Evolutionary conservation across 805 yeast species (phyloP), one percentile per base, ranked within the genome.

Genomic region (Zygotorulaspora danielsina): DNA sequence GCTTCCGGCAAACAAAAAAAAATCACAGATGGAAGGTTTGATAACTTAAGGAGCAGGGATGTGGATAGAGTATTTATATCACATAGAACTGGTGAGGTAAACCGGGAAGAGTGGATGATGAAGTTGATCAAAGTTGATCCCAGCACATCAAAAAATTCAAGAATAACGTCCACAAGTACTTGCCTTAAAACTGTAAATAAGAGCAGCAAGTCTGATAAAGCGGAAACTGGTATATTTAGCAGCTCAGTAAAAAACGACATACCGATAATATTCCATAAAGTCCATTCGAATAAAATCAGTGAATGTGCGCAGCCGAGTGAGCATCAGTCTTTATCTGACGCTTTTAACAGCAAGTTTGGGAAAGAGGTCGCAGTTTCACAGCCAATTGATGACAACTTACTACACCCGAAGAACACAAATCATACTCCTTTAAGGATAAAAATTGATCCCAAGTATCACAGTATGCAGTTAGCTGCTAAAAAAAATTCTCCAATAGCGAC

Each of bases 71-170:
- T n/a, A n/a, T n/a, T n/a, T n/a, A n/a, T n/a, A n/a, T n/a, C n/a
- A n/a, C n/a, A n/a, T n/a, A n/a, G n/a, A n/a, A n/a, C n/a, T n/a
- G n/a, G n/a, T n/a, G n/a, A n/a, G n/a, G n/a, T n/a, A n/a, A n/a
- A n/a, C n/a, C n/a, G n/a, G n/a, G n/a, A n/a, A n/a, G n/a, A n/a
- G n/a, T n/a, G n/a, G 18, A 25, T 24, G 29, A 41, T 48, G 37
- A 48, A 34, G 17, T 32, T 46, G 6, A 34, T 48, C 12, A 32
- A 41, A 30, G 49, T 43, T 13, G 50, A 48, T 37, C 52, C 52
- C 3, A 34, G 43, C 17, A 33, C 40, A 11, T 29, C 45, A 5
- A 33, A 19, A 15, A 42, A 15, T 15, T 12, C 18, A 30, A 28
- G 41, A 16, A 12, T 32, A 24, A 16, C 13, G 28, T 19, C 29